Conservation (phyloP, 768 basidiomycete species). For the Cantharellus cinnabarinus region DNA sequence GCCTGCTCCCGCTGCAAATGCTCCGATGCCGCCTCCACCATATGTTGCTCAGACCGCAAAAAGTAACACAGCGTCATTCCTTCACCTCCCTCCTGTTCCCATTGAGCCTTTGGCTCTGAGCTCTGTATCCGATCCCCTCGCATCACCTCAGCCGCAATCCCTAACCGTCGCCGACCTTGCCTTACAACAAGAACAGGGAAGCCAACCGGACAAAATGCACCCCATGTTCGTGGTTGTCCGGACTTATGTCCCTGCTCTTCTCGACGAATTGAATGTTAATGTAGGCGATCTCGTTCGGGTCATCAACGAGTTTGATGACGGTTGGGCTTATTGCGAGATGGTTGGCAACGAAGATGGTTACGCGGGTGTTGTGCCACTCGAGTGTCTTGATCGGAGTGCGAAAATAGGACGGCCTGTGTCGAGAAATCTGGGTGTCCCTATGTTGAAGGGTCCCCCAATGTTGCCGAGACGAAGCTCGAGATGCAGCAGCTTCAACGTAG, state of each 20-base stretch:
- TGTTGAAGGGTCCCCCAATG: background rate
- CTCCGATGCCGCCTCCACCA: background rate
- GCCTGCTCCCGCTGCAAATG: background rate
- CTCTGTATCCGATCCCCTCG: background rate
- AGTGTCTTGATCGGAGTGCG: background rate
- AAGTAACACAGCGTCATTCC: background rate
- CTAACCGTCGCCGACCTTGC: background rate
- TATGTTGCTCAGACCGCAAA: background rate
- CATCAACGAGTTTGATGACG: constrained; percentile 1
- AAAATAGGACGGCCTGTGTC: background rate
- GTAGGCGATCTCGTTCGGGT: background rate
- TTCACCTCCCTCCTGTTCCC: background rate
- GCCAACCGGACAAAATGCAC: background rate
- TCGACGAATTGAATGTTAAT: background rate
- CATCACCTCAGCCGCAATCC: background rate
- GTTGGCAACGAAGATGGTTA: background rate
- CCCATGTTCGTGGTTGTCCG: background rate
- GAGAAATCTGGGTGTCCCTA: background rate
- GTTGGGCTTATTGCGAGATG: constrained; percentile 1
- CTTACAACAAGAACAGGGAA: background rate
- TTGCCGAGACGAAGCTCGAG: background rate
- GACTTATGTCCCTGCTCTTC: background rate
- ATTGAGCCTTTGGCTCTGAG: background rate
- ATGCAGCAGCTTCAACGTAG: background rate
- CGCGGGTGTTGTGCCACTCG: constrained; percentile 1